Conservation (phyloP, 1,284 basidiomycete species). For the Schizophyllum commune region DNA sequence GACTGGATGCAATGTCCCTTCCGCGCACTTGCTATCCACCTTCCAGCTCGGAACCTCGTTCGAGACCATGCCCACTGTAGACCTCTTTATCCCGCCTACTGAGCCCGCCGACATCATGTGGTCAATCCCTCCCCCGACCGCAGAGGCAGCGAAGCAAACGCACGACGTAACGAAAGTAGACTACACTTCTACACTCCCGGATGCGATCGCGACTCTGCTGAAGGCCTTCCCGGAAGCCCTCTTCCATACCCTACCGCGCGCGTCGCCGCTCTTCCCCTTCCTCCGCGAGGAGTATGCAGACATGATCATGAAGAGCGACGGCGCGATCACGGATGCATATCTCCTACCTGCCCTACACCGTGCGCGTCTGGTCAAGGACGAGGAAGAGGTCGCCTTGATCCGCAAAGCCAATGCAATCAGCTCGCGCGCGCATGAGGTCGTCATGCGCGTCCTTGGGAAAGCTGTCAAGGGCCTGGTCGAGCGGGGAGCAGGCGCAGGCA, state of each 20-base stretch:
- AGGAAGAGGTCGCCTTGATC: constrained; percentile 67
- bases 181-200: constrained; percentile 40
- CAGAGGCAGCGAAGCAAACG: constrained; percentile 44
- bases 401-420: constrained; percentile 77
- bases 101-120: constrained; percentile 75
- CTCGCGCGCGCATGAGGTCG: constrained; percentile 78
- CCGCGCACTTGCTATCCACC: constrained; percentile 58
- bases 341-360: constrained; percentile 71
- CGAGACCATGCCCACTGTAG: constrained; percentile 37
- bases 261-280: constrained; percentile 47
- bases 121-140: constrained; percentile 75
- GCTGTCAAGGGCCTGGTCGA: constrained; percentile 54
- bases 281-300: constrained; percentile 35
- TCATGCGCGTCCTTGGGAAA: constrained; percentile 83
- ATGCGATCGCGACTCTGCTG: constrained; percentile 44
- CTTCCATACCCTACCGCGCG: constrained; percentile 55
- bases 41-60: constrained; percentile 46
- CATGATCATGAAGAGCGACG: constrained; percentile 26
- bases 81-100: constrained; percentile 71
- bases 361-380: constrained; percentile 72
- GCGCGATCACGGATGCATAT: constrained; percentile 43
- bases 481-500: constrained; percentile 35
- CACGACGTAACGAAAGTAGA: constrained; percentile 56
- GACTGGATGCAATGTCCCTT: constrained; percentile 69
- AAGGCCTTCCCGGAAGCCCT: constrained; percentile 52